Base-by-base conservation (phyloP, 768 basidiomycete species). In the Tricholoma sp. region DNA sequence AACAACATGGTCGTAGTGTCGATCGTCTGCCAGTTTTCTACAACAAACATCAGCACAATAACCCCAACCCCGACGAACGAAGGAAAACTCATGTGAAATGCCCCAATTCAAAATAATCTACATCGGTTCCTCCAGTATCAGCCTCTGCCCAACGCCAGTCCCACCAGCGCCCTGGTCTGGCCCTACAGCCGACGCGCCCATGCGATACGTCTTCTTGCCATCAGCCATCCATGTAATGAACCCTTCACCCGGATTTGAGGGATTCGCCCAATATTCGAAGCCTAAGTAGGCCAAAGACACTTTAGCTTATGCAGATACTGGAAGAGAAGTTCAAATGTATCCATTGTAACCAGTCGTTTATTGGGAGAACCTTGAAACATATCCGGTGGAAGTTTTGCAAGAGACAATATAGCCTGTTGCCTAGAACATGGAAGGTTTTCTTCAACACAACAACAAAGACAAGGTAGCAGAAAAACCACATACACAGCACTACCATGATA, bases 261-360 rank as follows among this genome's bases (percentile, higher is more conserved):
- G 84, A 65, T 89, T 78, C 8, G 81, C 73, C 76, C 79, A 88
- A 65, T 87, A 90, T 66, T 94, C 91, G 65, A 91, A 91, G n/a
- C 89, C 86, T 81, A 50, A 2, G 6, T 24, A 22, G 8, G 21
- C 4, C 4, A 46, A 24, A 46, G 45, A 1, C 12, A 24, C 5
- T 5, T 43, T 43, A 46, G 11, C 21, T 10, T 24, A 24, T 24
- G 11, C 22, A 12, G 4, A 14, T 16, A 16, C 11, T 1, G 4
- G 19, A 19, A 16, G 39, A 37, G 52, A 34, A 34, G 19, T 5
- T n/a, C 49, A 27, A 56, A 49, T n/a, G 16, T 7, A 54, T 19
- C 52, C 45, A 46, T 46, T 24, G 19, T 27, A 27, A 41, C 21
- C 3, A 34, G 31, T 27, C 52, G 21, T 19, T 41, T 41, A 41